Conservation (phyloP, 1,284 basidiomycete species). For the Trametes versicolor region DNA sequence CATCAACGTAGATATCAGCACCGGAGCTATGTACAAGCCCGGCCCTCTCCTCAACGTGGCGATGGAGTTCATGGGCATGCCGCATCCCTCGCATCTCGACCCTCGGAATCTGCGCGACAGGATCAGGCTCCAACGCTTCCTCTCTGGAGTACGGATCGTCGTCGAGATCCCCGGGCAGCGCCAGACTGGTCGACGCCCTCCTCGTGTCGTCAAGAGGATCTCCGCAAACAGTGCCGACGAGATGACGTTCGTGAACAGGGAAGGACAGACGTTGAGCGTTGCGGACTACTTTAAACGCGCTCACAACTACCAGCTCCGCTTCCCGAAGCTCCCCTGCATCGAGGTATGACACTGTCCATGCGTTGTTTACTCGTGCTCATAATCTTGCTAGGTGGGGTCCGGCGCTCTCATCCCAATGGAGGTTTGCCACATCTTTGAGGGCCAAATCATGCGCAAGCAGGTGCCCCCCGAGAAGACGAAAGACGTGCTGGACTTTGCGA, state of each 20-base stretch:
- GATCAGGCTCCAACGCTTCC: constrained; percentile 67
- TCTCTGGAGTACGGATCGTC: constrained; percentile 64
- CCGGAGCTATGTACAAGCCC: constrained; percentile 77
- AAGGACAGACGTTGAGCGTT: constrained; percentile 63
- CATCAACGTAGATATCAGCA: constrained; percentile 82
- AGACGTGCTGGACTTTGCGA: constrained; percentile 75
- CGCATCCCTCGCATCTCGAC: constrained; percentile 51
- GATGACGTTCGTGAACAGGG: constrained; percentile 62
- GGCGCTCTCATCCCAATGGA: constrained; percentile 77
- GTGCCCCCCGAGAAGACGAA: constrained; percentile 74
- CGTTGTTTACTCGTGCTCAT: constrained; percentile 1
- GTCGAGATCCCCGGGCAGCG: constrained; percentile 48
- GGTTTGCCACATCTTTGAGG: constrained; percentile 67
- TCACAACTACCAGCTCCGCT: constrained; percentile 60
- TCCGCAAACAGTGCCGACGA: constrained; percentile 58
- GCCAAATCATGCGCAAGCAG: constrained; percentile 80
- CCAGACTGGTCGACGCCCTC: constrained; percentile 8
- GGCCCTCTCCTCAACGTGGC: constrained; percentile 62
- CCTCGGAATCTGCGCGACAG: constrained; percentile 64
- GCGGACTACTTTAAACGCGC: constrained; percentile 66
- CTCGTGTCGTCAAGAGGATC: constrained; percentile 60
- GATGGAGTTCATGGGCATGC: constrained; percentile 59
- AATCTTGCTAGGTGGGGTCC: constrained; percentile 59
- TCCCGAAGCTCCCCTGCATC: constrained; percentile 68
- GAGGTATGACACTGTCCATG: constrained; percentile 56